phyloP scores from a whole-genome alignment of 129 eudicot genomes.

The Pittosporum tobira region DNA sequence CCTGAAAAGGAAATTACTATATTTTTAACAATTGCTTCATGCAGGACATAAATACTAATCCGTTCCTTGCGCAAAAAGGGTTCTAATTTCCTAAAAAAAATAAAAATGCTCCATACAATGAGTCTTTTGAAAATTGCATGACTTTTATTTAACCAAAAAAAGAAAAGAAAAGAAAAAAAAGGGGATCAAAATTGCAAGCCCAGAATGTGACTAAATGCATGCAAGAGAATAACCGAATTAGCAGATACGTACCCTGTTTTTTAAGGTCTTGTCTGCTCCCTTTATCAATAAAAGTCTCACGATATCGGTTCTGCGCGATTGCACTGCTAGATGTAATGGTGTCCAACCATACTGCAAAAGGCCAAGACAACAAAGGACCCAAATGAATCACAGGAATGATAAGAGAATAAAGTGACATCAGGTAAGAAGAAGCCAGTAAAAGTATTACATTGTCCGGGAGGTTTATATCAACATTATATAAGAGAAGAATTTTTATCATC shows the following conservation, averaged over 20 bases:
- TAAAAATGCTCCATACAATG: not conserved
- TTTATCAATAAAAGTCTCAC: slow-evolving; percentile 80
- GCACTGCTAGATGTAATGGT: slow-evolving; percentile 91
- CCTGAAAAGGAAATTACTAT: slow-evolving; percentile 29
- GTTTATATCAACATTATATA: slow-evolving; percentile 87
- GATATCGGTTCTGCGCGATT: slow-evolving; percentile 82
- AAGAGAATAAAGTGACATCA: not conserved
- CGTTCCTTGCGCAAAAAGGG: too few relatives aligned
- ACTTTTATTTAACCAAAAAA: not conserved
- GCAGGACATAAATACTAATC: too few relatives aligned
- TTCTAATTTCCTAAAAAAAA: not conserved
- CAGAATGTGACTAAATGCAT: not conserved
- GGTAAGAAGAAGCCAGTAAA: not conserved
- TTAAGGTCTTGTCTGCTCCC: slow-evolving; percentile 68
- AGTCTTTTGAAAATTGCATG: not conserved
- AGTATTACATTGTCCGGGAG: slow-evolving; percentile 69
- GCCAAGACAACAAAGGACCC: slow-evolving; percentile 8
- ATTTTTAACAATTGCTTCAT: not conserved
- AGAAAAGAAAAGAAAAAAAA: not conserved
- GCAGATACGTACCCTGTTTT: slow-evolving; percentile 43
- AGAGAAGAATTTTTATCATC: slow-evolving; percentile 71
- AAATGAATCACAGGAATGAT: not conserved
- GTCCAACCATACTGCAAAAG: slow-evolving; percentile 84
- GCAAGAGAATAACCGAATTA: not conserved
- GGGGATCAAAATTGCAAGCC: not conserved